These are phyloP conservation scores for Lichtheimia ornata DNA, from an alignment of 371 early-diverging fungal genomes.

Conservation along the genomic window DNA sequence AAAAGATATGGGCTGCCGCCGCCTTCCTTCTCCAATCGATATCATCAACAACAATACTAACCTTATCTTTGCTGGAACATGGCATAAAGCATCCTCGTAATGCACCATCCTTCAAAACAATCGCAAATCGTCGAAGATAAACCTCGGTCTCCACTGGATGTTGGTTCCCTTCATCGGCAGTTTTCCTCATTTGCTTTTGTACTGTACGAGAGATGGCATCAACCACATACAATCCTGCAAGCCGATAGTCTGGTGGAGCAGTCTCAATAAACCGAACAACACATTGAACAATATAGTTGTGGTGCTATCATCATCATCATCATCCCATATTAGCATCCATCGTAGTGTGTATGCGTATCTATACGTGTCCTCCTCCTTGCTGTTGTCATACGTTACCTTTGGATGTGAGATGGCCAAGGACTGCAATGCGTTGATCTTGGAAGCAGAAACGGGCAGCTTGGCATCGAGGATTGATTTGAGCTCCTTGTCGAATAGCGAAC, in stretches of 20 bases:
- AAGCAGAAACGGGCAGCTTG: conserved; percentile 64
- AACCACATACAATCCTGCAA: conserved; percentile 70
- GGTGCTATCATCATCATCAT: conserved; percentile 56
- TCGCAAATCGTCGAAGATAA: conserved; percentile 42
- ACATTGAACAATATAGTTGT: conserved; percentile 59
- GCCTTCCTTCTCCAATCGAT: not conserved
- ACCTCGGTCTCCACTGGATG: conserved; percentile 26
- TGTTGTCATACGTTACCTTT: conserved; percentile 38
- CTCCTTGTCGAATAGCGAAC: conserved; percentile 60
- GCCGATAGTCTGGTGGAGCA: conserved; percentile 59
- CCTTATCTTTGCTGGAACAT: conserved; percentile 51
- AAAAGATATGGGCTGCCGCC: not conserved
- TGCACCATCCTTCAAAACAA: conserved; percentile 34
- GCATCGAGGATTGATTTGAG: conserved; percentile 53
- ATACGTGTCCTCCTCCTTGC: not conserved
- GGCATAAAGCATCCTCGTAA: conserved; percentile 33
- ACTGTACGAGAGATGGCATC: conserved; percentile 64
- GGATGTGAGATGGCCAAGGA: conserved; percentile 55
- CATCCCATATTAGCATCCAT: not conserved
- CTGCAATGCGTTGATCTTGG: conserved; percentile 59
- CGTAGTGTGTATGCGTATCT: not conserved
- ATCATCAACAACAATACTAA: conserved; percentile 16
- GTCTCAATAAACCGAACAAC: conserved; percentile 56
- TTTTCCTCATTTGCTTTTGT: conserved; percentile 38
- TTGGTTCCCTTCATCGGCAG: conserved; percentile 25